Conservation (phyloP, 2,329 filamentous ascomycete species). For the Cordyceps cateniannulata region DNA sequence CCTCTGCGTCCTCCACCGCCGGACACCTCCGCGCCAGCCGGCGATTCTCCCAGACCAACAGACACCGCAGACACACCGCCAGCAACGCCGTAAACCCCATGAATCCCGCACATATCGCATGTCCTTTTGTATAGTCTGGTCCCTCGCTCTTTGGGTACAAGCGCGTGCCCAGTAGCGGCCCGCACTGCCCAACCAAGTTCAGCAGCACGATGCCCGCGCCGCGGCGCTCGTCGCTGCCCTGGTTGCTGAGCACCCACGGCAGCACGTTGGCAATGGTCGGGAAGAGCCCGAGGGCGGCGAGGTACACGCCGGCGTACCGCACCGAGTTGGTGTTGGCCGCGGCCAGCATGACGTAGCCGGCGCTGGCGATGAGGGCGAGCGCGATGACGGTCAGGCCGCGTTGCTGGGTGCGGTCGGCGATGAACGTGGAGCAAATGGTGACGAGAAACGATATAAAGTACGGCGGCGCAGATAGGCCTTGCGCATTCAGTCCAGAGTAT, state of each 20-base stretch:
- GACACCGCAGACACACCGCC: slow-evolving; percentile 11
- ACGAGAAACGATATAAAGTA: slow-evolving; percentile 33
- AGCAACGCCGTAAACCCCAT: slow-evolving; percentile 18
- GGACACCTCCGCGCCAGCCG: slow-evolving; percentile 13
- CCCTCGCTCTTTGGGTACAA: slow-evolving; percentile 49
- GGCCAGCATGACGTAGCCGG: slow-evolving; percentile 22
- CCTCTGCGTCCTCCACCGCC: slow-evolving; percentile 1
- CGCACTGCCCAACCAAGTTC: slow-evolving; percentile 70
- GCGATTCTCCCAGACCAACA: slow-evolving; percentile 17
- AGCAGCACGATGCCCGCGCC: slow-evolving; percentile 69
- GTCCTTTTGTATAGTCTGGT: slow-evolving; percentile 41
- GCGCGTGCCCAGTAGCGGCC: slow-evolving; percentile 56
- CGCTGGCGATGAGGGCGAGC: slow-evolving; percentile 16
- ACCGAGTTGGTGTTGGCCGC: slow-evolving; percentile 17
- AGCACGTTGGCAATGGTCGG: slow-evolving; percentile 20
- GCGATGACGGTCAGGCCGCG: slow-evolving; percentile 28
- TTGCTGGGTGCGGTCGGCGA: slow-evolving; percentile 29
- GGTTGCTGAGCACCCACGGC: slow-evolving; percentile 48
- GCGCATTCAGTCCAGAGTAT: slow-evolving; percentile 30
- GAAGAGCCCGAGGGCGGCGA: slow-evolving; percentile 29
- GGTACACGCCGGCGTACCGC: slow-evolving; percentile 31
- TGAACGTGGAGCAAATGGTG: slow-evolving; percentile 23
- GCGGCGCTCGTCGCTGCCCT: slow-evolving; percentile 56
- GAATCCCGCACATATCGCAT: slow-evolving; percentile 18
- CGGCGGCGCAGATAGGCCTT: slow-evolving; percentile 34